Conservation (phyloP, 2,329 filamentous ascomycete species). For the Tolypocladium capitatum region DNA sequence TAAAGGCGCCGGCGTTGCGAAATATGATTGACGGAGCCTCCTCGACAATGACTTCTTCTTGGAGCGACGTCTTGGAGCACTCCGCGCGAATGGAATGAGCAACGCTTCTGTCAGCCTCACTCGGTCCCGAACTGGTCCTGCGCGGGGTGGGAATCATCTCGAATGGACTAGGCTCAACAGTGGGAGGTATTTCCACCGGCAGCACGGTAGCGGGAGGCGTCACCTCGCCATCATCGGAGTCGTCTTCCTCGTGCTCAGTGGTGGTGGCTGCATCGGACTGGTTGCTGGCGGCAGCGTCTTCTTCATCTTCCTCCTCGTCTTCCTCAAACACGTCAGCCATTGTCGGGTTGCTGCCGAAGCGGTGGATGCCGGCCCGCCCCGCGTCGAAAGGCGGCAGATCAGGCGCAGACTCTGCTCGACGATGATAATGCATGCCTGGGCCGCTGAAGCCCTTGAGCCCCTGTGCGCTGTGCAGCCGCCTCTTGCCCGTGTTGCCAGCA, state of each 20-base stretch:
- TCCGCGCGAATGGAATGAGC: slow-evolving; percentile 28
- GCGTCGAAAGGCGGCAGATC: slow-evolving; percentile 64
- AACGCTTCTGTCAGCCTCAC: slow-evolving; percentile 19
- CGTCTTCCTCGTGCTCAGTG: slow-evolving; percentile 17
- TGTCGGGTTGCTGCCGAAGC: slow-evolving; percentile 53
- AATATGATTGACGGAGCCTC: slow-evolving; percentile 28
- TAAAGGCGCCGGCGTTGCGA: slow-evolving; percentile 22
- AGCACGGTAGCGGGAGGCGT: slow-evolving; percentile 17
- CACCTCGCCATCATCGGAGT: slow-evolving; percentile 29
- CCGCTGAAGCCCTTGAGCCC: slow-evolving; percentile 55
- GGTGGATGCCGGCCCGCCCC: slow-evolving; percentile 41
- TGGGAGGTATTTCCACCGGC: slow-evolving; percentile 8
- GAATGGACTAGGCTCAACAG: slow-evolving; percentile 9
- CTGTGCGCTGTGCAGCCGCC: slow-evolving; percentile 65
- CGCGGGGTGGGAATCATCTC: slow-evolving; percentile 15
- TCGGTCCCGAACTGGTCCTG: slow-evolving; percentile 32
- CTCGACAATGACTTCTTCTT: slow-evolving; percentile 37
- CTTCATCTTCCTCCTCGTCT: slow-evolving; percentile 53
- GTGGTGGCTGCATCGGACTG: not conserved
- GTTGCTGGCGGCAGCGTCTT: slow-evolving; percentile 21
- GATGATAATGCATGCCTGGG: slow-evolving; percentile 61
- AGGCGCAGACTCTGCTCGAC: slow-evolving; percentile 68
- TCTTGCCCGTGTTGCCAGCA: slow-evolving; percentile 39
- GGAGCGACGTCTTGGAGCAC: slow-evolving; percentile 34
- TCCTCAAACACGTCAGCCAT: slow-evolving; percentile 86